Base-by-base conservation (phyloP, 352 stramenopile genomes). In the Phytopythium chamaehyphon region DNA sequence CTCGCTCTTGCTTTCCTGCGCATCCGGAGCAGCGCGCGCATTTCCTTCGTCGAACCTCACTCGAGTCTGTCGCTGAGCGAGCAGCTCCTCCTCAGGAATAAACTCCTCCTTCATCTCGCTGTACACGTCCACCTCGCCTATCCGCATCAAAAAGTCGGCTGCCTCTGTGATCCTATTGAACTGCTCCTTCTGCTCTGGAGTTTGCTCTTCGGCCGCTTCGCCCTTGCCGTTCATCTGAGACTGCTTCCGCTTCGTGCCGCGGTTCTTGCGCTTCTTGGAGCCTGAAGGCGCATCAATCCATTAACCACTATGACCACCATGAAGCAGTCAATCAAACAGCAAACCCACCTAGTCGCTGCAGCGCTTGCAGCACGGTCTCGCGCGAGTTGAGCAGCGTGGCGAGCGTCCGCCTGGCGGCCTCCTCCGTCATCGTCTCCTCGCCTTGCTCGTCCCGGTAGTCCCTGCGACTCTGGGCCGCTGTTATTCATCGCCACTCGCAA, bases 61-160 rank as follows among this genome's bases (percentile, higher is more conserved):
- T 19, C 60, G 31, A 31, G 49, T 57, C 66, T 63, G 62, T 1
- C 74, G 60, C 50, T 88, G 66, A 0, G 61, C 66, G 33, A 88
- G 26, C 11, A 86, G 51, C 33, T 85, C 68, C 15, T 87, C 64
- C 22, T 94, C 73, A 14, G 61, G 61, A 1, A 91, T 53, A 40
- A 94, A 90, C 53, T 94, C 81, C 48, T 94, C 83, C 36, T 83
- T 88, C 23, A 88, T 86, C 44, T 88, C 74, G 37, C 69, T 79
- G 55, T 94, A 94, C 2, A 91, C 78, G 15, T 94, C 83, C 28
- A 88, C 76, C 38, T 92, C 74, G 35, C 83, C 83, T 24, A 64
- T 66, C 10, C 81, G 76, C 75, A 94, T 76, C 23, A 94, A 61
- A 51, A 83, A 92, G 48, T 92, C 83, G 0, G 83, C 80, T 0